Evolutionary conservation across 2,329 filamentous ascomycete genomes (phyloP), one percentile per base, ranked within the genome.

Genomic region (Verticillium tricorpus): DNA sequence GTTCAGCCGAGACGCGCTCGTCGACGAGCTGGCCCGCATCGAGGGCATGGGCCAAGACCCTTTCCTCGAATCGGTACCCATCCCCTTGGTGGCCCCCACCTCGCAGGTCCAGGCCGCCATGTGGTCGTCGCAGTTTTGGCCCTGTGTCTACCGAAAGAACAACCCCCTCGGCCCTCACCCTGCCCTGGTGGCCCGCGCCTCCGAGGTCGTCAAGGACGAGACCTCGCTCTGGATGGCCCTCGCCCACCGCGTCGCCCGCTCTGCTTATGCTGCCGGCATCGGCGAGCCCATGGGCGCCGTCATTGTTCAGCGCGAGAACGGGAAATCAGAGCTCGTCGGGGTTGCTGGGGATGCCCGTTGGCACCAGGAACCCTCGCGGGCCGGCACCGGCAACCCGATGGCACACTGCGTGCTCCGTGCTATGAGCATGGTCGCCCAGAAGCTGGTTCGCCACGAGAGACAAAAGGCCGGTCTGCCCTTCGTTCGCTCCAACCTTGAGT

Each of bases 91-190:
- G 55, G 83, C 91, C 28, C 92, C 92, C 2, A 92, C 89, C 5
- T 93, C 90, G 3, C 85, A 89, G 67, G 81, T 89, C 45, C 90
- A 94, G 73, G 90, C 92, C 9, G 85, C 84, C 31, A 79, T 85
- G 71, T 95, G 91, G 91, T 89, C 87, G 31, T 80, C 84, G 37
- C 82, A 88, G 67, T 94, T 92, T 73, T 96, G 92, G 92, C 92
- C 92, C 14, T 90, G 89, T 1, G 86, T 93, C 57, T 96, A 95
- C 77, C 89, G 91, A 66, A 93, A 93, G 78, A 93, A 90, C 67
- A 95, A 95, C 70, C 91, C 91, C 2, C 90, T 93, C 63, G 92
- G 92, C 4, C 91, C 92, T 19, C 92, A 96, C 71, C 91, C 91
- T 64, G 86, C 87, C 69, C 85, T 90, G 71, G 86, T 94, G 61